These are phyloP conservation scores for Paramecium biaurelia DNA, from an alignment of 73 alveolate species.

Conservation along the genomic window DNA sequence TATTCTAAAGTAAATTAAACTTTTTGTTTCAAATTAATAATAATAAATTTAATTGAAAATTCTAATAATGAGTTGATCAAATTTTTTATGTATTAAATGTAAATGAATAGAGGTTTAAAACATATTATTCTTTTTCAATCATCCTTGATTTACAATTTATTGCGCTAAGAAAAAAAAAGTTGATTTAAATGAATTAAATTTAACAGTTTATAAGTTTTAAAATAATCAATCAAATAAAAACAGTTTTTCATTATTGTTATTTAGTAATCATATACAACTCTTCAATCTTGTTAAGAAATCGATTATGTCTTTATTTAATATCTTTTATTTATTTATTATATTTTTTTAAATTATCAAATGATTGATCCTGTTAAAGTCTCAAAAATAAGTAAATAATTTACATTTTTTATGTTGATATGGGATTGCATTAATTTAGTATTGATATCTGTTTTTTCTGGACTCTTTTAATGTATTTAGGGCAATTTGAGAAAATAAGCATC, in stretches of 20 bases:
- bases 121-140: neutral
- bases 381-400: neutral
- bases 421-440: neutral
- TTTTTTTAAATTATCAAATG: neutral
- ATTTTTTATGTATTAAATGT: no score
- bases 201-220: neutral
- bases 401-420: neutral
- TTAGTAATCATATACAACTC: neutral
- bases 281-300: neutral
- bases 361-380: neutral
- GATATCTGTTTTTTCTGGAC: neutral
- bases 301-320: neutral
- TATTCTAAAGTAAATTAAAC: no score
- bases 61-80: neutral
- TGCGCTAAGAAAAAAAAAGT: neutral
- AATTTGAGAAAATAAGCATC: neutral
- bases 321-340: slow-evolving; percentile 3
- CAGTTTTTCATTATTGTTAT: neutral
- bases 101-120: neutral
- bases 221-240: neutral
- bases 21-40: no score
- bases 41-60: no score
- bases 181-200: neutral
- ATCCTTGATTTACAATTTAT: neutral
- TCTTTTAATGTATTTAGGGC: neutral